These are phyloP conservation scores for Malbranchea cinnamomea DNA, from an alignment of 2,329 filamentous ascomycete species.

Conservation along the genomic window DNA sequence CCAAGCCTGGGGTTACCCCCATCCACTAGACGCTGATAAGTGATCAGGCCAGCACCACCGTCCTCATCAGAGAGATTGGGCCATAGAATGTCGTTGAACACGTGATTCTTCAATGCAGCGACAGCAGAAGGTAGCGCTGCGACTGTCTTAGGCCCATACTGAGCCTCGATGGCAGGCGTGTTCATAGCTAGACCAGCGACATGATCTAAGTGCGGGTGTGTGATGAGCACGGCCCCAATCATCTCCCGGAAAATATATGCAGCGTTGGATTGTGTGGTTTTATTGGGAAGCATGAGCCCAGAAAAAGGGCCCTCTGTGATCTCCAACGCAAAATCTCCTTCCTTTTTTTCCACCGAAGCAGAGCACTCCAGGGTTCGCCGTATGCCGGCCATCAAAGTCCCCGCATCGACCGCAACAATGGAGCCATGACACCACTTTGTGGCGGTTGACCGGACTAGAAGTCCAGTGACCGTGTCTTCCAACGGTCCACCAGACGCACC, in stretches of 20 bases:
- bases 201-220: constrained; percentile 94
- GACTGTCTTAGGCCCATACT: constrained; percentile 64
- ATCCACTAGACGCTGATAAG: constrained; percentile 75
- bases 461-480: constrained; percentile 79
- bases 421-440: constrained; percentile 71
- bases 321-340: constrained; percentile 12
- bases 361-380: constrained; percentile 52
- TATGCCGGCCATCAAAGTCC: constrained; percentile 76
- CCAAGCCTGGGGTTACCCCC: constrained; percentile 76
- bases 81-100: constrained; percentile 98
- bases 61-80: constrained; percentile 94
- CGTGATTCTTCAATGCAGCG: constrained; percentile 76
- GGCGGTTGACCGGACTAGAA: constrained; percentile 70
- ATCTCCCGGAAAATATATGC: constrained; percentile 63
- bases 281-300: constrained; percentile 55
- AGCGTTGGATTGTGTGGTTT: constrained; percentile 60
- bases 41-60: constrained; percentile 81
- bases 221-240: constrained; percentile 80
- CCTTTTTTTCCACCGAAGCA: constrained; percentile 11
- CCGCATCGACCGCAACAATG: constrained; percentile 82
- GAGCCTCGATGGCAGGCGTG: constrained; percentile 69
- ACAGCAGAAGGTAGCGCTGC: constrained; percentile 83
- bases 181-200: constrained; percentile 86
- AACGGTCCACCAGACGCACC: constrained; percentile 78
- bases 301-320: constrained; percentile 57